Percentiles rank a stretch among this genome's conserved stretches.
These are phyloP conservation scores for Phytomonas sp. DNA, from an alignment of 208 protist species.

Conservation along the genomic window DNA sequence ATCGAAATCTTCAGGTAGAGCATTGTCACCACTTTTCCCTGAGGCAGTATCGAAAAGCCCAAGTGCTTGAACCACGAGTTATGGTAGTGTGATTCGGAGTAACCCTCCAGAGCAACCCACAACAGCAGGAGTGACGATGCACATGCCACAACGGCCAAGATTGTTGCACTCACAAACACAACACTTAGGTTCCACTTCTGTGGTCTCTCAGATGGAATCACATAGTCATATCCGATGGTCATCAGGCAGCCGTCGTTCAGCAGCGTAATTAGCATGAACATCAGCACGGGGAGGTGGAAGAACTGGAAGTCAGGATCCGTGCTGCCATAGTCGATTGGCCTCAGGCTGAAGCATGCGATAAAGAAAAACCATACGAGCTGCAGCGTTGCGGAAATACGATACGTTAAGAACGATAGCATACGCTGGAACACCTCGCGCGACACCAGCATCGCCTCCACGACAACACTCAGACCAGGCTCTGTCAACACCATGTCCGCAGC, in stretches of 20 bases:
- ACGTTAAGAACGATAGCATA: slow-evolving; percentile 87
- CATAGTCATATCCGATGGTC: slow-evolving; percentile 67
- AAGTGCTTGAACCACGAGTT: slow-evolving; percentile 50
- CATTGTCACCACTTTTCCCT: slow-evolving; percentile 73
- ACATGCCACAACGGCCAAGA: slow-evolving; percentile 54
- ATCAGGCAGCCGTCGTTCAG: slow-evolving; percentile 75
- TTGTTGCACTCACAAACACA: slow-evolving; percentile 47
- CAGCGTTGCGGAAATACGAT: slow-evolving; percentile 72
- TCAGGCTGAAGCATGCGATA: slow-evolving; percentile 70
- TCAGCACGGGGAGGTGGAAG: slow-evolving; percentile 81
- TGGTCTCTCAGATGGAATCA: slow-evolving; percentile 37
- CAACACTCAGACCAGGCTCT: slow-evolving; percentile 85
- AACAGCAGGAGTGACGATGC: slow-evolving; percentile 63
- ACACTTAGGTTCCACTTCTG: slow-evolving; percentile 64
- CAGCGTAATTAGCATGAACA: slow-evolving; percentile 91
- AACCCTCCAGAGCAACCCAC: slow-evolving; percentile 47
- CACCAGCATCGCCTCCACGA: slow-evolving; percentile 90
- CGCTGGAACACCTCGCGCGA: slow-evolving; percentile 93
- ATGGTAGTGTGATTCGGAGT: slow-evolving; percentile 28
- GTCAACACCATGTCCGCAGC: slow-evolving; percentile 95
- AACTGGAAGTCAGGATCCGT: slow-evolving; percentile 56
- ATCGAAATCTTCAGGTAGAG: slow-evolving; percentile 88
- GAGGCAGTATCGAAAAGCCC: slow-evolving; percentile 46
- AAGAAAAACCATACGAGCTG: slow-evolving; percentile 84
- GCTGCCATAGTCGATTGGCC: slow-evolving; percentile 54